Percentiles rank a stretch among this genome's conserved stretches.
phyloP scores from a whole-genome alignment of 2,329 filamentous ascomycete species.

The Mycosphaerella sp. region DNA sequence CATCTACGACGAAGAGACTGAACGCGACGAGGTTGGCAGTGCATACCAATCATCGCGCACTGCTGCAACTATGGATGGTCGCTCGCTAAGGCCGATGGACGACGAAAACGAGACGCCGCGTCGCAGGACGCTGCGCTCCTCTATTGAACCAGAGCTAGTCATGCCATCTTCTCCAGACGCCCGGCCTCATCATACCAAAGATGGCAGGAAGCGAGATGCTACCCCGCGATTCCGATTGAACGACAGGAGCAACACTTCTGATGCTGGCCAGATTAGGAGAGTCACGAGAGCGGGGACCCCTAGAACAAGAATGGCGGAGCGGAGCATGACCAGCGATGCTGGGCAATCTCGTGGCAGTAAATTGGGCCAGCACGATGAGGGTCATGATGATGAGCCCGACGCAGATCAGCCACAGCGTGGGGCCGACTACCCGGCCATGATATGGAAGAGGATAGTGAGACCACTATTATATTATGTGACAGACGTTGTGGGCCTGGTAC shows the following conservation, averaged over 20 bases:
- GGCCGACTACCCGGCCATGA: slow-evolving; percentile 9
- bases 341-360: slow-evolving; percentile 18
- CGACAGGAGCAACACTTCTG: slow-evolving; percentile 29
- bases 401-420: slow-evolving; percentile 9
- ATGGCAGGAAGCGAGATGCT: slow-evolving; percentile 15
- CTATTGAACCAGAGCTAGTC: slow-evolving; percentile 38
- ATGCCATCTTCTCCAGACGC: slow-evolving; percentile 38
- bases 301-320: slow-evolving; percentile 23
- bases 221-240: slow-evolving; percentile 30
- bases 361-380: slow-evolving; percentile 22
- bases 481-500: slow-evolving; percentile 53
- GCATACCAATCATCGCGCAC: slow-evolving; percentile 16
- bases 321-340: slow-evolving; percentile 32
- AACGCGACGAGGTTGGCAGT: slow-evolving; percentile 27
- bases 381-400: slow-evolving; percentile 22
- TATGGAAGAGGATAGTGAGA: slow-evolving; percentile 33
- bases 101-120: slow-evolving; percentile 13
- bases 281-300: slow-evolving; percentile 24
- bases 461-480: slow-evolving; percentile 46
- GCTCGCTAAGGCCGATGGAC: neutral
- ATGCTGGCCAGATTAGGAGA: slow-evolving; percentile 26
- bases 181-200: slow-evolving; percentile 11
- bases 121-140: slow-evolving; percentile 23
- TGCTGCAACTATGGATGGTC: neutral
- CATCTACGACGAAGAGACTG: slow-evolving; percentile 28